Percentiles rank a stretch among this genome's conserved stretches.
Evolutionary conservation across 192 early-diverging fungal species (phyloP).

Genomic region (Spizellomyces sp.): DNA sequence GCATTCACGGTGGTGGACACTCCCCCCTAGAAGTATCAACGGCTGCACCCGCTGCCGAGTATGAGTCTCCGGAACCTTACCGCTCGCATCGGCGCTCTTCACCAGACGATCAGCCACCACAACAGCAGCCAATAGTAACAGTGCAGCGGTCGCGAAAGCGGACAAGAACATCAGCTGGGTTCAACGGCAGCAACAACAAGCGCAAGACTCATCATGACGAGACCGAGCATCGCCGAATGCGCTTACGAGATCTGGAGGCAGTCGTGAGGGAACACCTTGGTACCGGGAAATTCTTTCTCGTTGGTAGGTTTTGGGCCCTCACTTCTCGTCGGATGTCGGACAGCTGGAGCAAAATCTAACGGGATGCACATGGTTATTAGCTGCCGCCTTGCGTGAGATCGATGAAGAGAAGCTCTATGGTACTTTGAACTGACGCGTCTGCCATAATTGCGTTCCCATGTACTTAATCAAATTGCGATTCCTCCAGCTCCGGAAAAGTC

Average conservation of each 20-base stretch:
- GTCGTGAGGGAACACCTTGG: conserved; percentile 44
- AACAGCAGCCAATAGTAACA: background rate
- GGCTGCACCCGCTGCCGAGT: conserved; percentile 8
- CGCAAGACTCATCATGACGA: background rate
- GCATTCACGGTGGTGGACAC: background rate
- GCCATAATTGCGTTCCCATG: background rate
- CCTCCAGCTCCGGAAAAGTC: conserved; percentile 25
- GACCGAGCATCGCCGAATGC: background rate
- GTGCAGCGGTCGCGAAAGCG: background rate
- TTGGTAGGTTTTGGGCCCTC: conserved; percentile 32
- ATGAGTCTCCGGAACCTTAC: background rate
- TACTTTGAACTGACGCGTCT: conserved; percentile 2
- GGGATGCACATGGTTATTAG: conserved; percentile 1
- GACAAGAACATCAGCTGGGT: background rate
- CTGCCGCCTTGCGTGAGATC: conserved; percentile 47
- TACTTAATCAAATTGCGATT: background rate
- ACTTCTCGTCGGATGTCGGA: background rate
- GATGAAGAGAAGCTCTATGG: conserved; percentile 45
- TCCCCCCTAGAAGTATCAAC: background rate
- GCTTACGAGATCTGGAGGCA: conserved; percentile 37
- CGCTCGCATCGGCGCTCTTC: background rate
- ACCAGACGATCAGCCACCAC: background rate
- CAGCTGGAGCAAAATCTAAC: background rate
- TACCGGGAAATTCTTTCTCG: conserved; percentile 51
- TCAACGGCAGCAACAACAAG: background rate